These are phyloP conservation scores for Orbilia javanica DNA, from an alignment of 2,329 filamentous ascomycete species.

Conservation along the genomic window DNA sequence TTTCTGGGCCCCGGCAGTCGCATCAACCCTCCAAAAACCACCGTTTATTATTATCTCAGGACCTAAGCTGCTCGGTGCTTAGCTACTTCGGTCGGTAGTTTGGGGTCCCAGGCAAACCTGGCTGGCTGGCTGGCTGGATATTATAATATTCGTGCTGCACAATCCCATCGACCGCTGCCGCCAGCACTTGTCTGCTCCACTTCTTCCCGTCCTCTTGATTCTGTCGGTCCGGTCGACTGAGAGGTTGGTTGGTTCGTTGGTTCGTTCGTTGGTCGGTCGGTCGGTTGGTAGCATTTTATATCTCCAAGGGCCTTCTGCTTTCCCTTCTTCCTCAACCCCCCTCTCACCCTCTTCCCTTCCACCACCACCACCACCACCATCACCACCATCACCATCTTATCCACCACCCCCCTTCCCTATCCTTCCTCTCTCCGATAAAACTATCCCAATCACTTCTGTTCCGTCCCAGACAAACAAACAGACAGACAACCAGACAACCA, in stretches of 20 bases:
- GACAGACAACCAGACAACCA: not conserved
- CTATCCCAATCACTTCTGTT: not conserved
- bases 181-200: no score
- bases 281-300: not conserved
- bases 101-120: not conserved
- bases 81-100: not conserved
- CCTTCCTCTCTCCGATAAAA: not conserved
- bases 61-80: not conserved
- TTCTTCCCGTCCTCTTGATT: no score
- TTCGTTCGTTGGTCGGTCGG: no score
- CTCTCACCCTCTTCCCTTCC: not conserved
- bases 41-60: not conserved
- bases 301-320: not conserved
- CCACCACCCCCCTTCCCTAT: not conserved
- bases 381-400: not conserved
- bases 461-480: not conserved
- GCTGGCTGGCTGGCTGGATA: slow-evolving; percentile 16
- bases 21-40: slow-evolving; percentile 14
- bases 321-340: not conserved
- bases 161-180: no score
- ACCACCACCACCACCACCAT: not conserved
- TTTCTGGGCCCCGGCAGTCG: slow-evolving; percentile 3
- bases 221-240: not conserved
- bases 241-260: no score
- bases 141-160: no score